A percentile compares a stretch with the other conserved stretches of the same genome.
These are phyloP conservation scores for Beta lomatogona DNA, from an alignment of 179 eudicot species.

Conservation along the genomic window DNA sequence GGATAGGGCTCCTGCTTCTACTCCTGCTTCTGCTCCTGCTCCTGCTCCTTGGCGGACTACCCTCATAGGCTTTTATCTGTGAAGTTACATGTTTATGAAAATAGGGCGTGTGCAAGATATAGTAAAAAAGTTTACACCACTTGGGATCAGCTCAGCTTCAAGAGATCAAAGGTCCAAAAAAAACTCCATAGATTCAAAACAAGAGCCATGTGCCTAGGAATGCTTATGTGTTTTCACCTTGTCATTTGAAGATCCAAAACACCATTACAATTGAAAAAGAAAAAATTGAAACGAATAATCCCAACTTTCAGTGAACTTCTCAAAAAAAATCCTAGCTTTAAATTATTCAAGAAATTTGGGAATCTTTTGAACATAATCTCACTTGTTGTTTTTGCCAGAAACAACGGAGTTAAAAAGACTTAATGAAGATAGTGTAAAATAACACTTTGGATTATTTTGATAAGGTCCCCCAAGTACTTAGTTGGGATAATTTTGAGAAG, in stretches of 20 bases:
- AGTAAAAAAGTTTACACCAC: no score
- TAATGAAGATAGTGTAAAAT: no score
- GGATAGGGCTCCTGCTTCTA: constrained; percentile 36
- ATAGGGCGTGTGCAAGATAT: neutral
- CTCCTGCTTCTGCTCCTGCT: constrained; percentile 32
- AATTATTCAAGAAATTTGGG: no score
- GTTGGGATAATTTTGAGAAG: no score
- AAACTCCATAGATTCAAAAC: neutral
- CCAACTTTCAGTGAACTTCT: no score
- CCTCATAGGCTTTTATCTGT: constrained; percentile 36
- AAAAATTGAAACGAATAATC: no score
- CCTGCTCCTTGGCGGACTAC: constrained; percentile 33
- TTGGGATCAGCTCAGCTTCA: neutral
- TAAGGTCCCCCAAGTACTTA: no score
- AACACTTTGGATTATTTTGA: no score
- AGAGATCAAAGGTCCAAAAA: neutral
- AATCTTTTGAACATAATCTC: no score
- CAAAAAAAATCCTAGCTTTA: no score
- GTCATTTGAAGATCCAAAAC: neutral
- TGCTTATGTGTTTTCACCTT: neutral
- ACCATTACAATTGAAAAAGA: neutral
- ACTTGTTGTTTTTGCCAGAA: no score
- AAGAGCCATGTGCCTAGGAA: neutral
- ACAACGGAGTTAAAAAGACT: no score
- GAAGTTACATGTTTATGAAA: neutral